A percentile compares a stretch with the other conserved stretches of the same genome.
These are phyloP conservation scores for Sporothrix euskadiensis DNA, from an alignment of 2,329 filamentous ascomycete species.

Conservation along the genomic window DNA sequence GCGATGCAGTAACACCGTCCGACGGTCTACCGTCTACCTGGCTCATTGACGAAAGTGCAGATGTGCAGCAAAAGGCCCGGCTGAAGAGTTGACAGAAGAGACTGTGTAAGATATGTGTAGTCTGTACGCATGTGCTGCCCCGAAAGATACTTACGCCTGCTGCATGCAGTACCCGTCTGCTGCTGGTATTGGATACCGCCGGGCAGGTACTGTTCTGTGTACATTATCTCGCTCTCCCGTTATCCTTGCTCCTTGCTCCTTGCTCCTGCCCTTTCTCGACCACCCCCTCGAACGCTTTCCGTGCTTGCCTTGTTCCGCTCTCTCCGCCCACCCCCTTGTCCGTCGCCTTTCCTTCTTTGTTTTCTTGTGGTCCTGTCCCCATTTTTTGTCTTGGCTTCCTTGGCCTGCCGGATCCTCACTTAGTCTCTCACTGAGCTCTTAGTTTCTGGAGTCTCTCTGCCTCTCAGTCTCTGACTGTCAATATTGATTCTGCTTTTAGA, in stretches of 20 bases:
- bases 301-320: conserved; percentile 25
- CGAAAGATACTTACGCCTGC: neutral
- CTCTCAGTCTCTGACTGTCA: conserved; percentile 1
- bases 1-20: neutral
- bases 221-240: neutral
- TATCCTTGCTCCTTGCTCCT: neutral
- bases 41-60: neutral
- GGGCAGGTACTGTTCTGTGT: conserved; percentile 22
- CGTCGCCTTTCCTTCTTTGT: neutral
- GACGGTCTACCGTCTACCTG: neutral
- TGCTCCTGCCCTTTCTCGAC: neutral
- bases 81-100: neutral
- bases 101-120: neutral
- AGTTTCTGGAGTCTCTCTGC: neutral
- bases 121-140: too few species aligned
- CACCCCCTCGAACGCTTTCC: neutral
- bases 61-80: conserved; percentile 6
- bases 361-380: neutral
- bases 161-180: conserved; percentile 16
- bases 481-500: neutral
- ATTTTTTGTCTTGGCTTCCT: conserved; percentile 6
- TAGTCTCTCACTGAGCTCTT: neutral
- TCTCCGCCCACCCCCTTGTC: conserved; percentile 21
- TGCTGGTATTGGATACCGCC: conserved; percentile 23
- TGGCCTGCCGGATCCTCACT: neutral